Evolutionary conservation across 306 rosid species (phyloP), one percentile per base, ranked within the genome.

Genomic region (Bauhinia variegata): DNA sequence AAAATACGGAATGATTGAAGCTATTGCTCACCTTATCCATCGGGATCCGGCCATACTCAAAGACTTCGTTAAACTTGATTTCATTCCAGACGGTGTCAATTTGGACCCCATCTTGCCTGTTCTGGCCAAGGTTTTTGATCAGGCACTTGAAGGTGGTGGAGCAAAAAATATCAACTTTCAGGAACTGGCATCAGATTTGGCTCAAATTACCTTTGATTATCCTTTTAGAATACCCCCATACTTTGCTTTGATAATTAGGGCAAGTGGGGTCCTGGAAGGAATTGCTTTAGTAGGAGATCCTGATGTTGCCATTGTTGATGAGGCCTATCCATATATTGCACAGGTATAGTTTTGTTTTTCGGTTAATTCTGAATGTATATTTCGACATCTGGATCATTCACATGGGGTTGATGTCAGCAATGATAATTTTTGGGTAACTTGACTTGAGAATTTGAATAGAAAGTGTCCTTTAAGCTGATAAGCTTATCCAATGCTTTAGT

Each of bases 81-180:
- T 93, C 78, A 93, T 93, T 60, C 87, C 95, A 11, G 97, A 93
- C 67, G 98, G 98, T 4, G 97, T 93, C 68, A 88, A 89, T 88
- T 77, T 93, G 80, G 91, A 93, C 68, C 98, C 98, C 16, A 89
- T 93, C 78, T 78, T 93, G 77, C 96, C 98, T 53, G 98, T 93
- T 78, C 84, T 93, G 66, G 98, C 96, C 59, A 93, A 89, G 84
- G 98, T 93, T 69, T 93, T 93, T 75, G 97, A 93, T 67, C 98
- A 93, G 82, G 98, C 98, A 67, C 89, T 93, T 67, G 98, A 93
- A 85, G 98, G 98, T 34, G 97, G 98, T 78, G 98, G 98, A 71
- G 98, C 98, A 15, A 93, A n/a, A n/a, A n/a, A n/a, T n/a, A n/a
- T n/a, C n/a, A n/a, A n/a, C n/a, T n/a, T n/a, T n/a, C n/a, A n/a